Percentiles rank a stretch among this genome's conserved stretches.
Conservation (phyloP, 2,329 filamentous ascomycete genomes). For the Fusarium transvaalense region DNA sequence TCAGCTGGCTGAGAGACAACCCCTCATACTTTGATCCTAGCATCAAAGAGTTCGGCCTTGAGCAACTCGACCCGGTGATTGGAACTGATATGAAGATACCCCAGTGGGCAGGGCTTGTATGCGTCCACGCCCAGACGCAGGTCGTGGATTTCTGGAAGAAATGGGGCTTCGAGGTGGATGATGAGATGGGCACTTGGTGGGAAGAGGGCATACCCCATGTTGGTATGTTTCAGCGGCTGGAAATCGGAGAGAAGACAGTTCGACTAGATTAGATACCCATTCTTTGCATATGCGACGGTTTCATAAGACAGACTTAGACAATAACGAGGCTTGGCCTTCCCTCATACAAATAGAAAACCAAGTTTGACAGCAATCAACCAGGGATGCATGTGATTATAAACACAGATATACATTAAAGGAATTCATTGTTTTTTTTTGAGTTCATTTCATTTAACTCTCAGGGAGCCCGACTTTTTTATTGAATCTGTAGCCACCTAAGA, state of each 20-base stretch:
- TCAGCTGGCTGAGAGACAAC: constrained; percentile 76
- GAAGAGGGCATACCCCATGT: constrained; percentile 89
- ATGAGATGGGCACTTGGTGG: constrained; percentile 79
- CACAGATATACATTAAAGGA: constrained; percentile 15
- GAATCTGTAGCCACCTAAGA: constrained; percentile 59
- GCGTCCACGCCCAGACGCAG: constrained; percentile 81
- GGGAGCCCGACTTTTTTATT: constrained; percentile 59
- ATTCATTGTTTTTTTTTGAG: constrained; percentile 29
- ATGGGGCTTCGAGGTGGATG: constrained; percentile 80
- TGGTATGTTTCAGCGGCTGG: constrained; percentile 77
- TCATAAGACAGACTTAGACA: constrained; percentile 4
- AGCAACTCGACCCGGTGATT: constrained; percentile 56
- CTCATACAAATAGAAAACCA: not conserved
- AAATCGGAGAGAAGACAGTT: constrained; percentile 49
- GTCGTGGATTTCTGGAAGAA: constrained; percentile 75
- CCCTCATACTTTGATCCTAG: constrained; percentile 66
- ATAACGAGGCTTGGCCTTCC: not conserved
- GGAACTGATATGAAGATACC: constrained; percentile 56
- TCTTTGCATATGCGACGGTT: not conserved
- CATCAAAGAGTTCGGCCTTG: constrained; percentile 60
- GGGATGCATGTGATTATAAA: constrained; percentile 2
- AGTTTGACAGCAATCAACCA: not conserved
- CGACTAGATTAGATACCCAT: constrained; percentile 42
- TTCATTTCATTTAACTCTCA: constrained; percentile 54
- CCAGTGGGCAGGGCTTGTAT: constrained; percentile 79